These are phyloP conservation scores for Paramecium biaurelia DNA, from an alignment of 73 alveolate genomes.

Conservation along the genomic window DNA sequence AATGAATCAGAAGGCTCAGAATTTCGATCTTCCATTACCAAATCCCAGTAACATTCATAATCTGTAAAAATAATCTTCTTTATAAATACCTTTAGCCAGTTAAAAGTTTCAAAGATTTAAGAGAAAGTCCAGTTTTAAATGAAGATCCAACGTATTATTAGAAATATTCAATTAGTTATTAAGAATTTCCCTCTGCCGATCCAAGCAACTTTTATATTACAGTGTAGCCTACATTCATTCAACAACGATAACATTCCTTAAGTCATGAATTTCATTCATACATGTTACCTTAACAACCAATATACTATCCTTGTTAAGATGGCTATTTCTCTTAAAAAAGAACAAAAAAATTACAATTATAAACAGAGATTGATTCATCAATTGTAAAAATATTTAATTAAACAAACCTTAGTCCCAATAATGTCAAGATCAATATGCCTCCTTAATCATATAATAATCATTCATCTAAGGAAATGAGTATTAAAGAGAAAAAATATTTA, in stretches of 20 bases:
- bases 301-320: background rate
- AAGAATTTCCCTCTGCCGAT: slow-evolving; percentile 32
- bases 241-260: background rate
- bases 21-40: slow-evolving; percentile 38
- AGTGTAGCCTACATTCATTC: background rate
- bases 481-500: slow-evolving; percentile 19
- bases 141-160: background rate
- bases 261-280: slow-evolving; percentile 9
- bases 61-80: background rate
- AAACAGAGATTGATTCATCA: background rate
- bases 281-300: background rate
- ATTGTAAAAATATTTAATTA: background rate
- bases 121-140: background rate
- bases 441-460: background rate
- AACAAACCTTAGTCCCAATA: background rate
- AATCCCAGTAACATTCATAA: background rate
- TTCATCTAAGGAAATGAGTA: background rate
- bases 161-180: background rate
- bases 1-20: slow-evolving; percentile 27
- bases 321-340: slow-evolving; percentile 27
- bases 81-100: background rate
- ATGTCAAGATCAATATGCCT: slow-evolving; percentile 48
- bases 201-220: background rate
- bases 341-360: background rate
- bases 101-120: background rate